Conservation (phyloP, 2,329 filamentous ascomycete genomes). For the Xylariales sp. region DNA sequence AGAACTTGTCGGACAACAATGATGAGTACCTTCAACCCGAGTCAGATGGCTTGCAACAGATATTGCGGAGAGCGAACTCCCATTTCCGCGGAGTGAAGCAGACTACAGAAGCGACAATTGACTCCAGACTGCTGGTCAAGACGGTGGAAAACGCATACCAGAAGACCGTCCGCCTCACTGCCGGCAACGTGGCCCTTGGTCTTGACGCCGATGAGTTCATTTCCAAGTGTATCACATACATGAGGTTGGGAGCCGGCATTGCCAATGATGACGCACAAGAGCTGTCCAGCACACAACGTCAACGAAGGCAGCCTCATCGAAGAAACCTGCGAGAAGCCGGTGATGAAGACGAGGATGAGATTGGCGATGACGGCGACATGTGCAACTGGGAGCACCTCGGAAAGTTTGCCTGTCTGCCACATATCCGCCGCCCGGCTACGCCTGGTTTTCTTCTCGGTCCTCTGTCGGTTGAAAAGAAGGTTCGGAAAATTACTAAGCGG, state of each 20-base stretch:
- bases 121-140: slow-evolving; percentile 79
- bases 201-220: slow-evolving; percentile 90
- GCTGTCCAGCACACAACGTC: slow-evolving; percentile 44
- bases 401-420: slow-evolving; percentile 67
- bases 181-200: slow-evolving; percentile 68
- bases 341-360: slow-evolving; percentile 59
- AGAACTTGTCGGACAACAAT: slow-evolving; percentile 56
- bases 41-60: slow-evolving; percentile 60
- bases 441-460: slow-evolving; percentile 85
- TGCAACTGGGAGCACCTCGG: slow-evolving; percentile 86
- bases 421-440: slow-evolving; percentile 68
- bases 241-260: slow-evolving; percentile 63
- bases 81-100: slow-evolving; percentile 70
- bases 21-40: slow-evolving; percentile 65
- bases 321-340: slow-evolving; percentile 30
- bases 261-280: slow-evolving; percentile 46
- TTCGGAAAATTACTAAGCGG: slow-evolving; percentile 65
- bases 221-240: slow-evolving; percentile 82
- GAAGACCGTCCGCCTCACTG: slow-evolving; percentile 68
- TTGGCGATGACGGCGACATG: slow-evolving; percentile 67
- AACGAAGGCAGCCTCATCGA: slow-evolving; percentile 32
- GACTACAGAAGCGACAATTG: slow-evolving; percentile 84
- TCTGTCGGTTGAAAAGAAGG: slow-evolving; percentile 81
- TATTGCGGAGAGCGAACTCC: slow-evolving; percentile 61
- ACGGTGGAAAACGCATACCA: slow-evolving; percentile 77